Percentiles rank a stretch among this genome's conserved stretches.
These are phyloP conservation scores for Lactarius vividus DNA, from an alignment of 768 basidiomycete species.

Conservation along the genomic window DNA sequence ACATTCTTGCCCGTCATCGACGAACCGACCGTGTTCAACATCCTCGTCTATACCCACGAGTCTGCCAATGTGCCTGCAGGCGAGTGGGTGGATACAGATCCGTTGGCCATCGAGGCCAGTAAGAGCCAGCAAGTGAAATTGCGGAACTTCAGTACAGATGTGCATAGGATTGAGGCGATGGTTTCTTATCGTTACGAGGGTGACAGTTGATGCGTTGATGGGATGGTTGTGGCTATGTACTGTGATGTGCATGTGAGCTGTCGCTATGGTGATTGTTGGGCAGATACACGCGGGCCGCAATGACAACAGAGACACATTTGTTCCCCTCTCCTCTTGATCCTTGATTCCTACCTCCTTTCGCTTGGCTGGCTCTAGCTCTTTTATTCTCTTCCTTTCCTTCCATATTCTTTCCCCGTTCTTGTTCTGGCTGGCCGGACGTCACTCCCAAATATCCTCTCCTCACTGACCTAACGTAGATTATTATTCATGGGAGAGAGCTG, in stretches of 20 bases:
- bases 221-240: neutral
- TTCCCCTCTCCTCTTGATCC: neutral
- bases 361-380: slow-evolving; percentile 4
- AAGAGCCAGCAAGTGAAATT: slow-evolving; percentile 94
- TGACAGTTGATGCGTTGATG: slow-evolving; percentile 3
- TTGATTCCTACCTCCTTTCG: slow-evolving; percentile 14
- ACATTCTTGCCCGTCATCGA: slow-evolving; percentile 96
- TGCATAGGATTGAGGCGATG: slow-evolving; percentile 97
- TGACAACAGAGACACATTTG: neutral
- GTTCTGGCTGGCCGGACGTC: slow-evolving; percentile 54
- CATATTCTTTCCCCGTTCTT: slow-evolving; percentile 26
- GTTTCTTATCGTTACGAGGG: slow-evolving; percentile 93
- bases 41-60: slow-evolving; percentile 90
- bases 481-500: slow-evolving; percentile 61
- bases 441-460: slow-evolving; percentile 32
- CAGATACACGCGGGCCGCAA: neutral
- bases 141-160: slow-evolving; percentile 94
- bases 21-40: slow-evolving; percentile 95
- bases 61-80: slow-evolving; percentile 89
- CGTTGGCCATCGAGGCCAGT: slow-evolving; percentile 86
- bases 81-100: slow-evolving; percentile 96
- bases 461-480: slow-evolving; percentile 25
- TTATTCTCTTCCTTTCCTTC: slow-evolving; percentile 13
- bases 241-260: neutral
- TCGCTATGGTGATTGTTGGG: neutral